Base-by-base conservation (phyloP, 73 alveolate species). In the Paraurostyla sp. region DNA sequence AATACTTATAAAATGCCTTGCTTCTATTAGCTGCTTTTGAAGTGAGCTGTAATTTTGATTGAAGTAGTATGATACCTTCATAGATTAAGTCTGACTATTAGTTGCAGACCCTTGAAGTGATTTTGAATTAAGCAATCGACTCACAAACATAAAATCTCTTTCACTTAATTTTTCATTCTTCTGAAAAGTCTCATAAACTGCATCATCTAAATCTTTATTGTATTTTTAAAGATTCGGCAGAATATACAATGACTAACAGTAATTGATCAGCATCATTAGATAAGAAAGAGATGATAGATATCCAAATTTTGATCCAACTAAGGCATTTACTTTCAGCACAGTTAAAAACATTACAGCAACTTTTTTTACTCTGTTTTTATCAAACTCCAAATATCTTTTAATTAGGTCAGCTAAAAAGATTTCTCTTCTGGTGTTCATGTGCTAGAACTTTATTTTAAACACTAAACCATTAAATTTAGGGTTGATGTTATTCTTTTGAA, bases 401-500 rank as follows among this genome's bases (percentile, higher is more conserved):
- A 73, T 4, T 6, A 73, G 59, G 13, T 45, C 23, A 73, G 73
- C 87, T 13, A 73, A 25, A 25, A 25, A 25, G n/a, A 43, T 11
- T 50, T 73, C 87, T 50, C 33, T 73, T 22, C 87, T 4, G 11
- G 42, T 38, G 16, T 73, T 43, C 87, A 73, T 73, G 33, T 73
- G 87, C 42, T 73, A 52, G 46, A 73, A 73, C 32, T 73, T 73
- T 15, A 73, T 27, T 30, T 73, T 73, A 27, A 73, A 73, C 1
- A 73, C 87, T 27, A 73, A 48, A 3, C 71, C 71, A 29, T 73
- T 45, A 30, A 20, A 73, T 7, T 73, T 22, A 9, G 50, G 7
- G 33, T 20, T 3, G 4, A 27, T 23, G 4, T 73, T 71, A 45
- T 73, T 73, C 42, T 45, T n/a, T 3, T 30, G 0, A 3, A 73